These are phyloP conservation scores for Pleoardoris graminearum DNA, from an alignment of 2,329 filamentous ascomycete species.

Conservation along the genomic window DNA sequence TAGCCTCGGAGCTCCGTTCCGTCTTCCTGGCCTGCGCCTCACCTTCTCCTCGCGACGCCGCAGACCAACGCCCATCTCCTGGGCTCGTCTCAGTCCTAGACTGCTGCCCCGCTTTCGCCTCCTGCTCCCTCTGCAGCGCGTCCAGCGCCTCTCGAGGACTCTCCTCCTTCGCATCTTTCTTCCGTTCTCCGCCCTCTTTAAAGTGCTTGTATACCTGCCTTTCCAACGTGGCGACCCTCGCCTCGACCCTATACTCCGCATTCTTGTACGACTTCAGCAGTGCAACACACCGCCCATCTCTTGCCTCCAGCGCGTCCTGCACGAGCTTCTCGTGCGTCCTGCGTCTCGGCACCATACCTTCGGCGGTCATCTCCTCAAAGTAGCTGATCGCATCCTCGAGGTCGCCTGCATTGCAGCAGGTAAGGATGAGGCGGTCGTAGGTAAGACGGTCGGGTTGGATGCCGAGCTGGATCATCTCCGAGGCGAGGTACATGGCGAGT, in stretches of 20 bases:
- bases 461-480: slow-evolving; percentile 62
- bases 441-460: slow-evolving; percentile 61
- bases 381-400: slow-evolving; percentile 55
- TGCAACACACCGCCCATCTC: slow-evolving; percentile 37
- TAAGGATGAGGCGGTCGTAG: slow-evolving; percentile 64
- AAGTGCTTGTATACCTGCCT: slow-evolving; percentile 3
- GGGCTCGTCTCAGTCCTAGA: neutral
- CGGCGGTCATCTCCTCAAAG: slow-evolving; percentile 53
- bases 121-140: neutral
- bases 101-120: neutral
- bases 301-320: slow-evolving; percentile 21
- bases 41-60: no score
- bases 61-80: no score
- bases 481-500: slow-evolving; percentile 63
- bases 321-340: slow-evolving; percentile 43
- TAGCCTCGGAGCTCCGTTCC: no score
- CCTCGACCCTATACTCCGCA: neutral
- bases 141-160: neutral
- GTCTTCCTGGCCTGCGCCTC: no score
- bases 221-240: neutral
- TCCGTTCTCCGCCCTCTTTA: slow-evolving; percentile 1
- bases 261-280: slow-evolving; percentile 30
- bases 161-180: neutral
- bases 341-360: slow-evolving; percentile 27
- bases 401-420: slow-evolving; percentile 52